Conservation (phyloP, 2,329 filamentous ascomycete species). For the Calonectria multiphialidica region DNA sequence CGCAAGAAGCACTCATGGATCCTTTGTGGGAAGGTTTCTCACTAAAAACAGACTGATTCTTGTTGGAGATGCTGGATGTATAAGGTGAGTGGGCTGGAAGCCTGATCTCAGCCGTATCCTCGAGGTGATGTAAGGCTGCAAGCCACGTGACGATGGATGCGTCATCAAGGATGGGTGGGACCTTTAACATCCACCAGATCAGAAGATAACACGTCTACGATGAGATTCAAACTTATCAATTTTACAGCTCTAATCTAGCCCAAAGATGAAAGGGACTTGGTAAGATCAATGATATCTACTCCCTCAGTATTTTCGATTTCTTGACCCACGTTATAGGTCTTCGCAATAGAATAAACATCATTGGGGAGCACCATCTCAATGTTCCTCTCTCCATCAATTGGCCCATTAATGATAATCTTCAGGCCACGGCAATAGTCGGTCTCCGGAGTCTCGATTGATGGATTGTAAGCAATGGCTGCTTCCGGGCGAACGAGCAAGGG, state of each 20-base stretch:
- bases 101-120: too few relatives aligned
- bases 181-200: too few relatives aligned
- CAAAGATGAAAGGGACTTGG: neutral
- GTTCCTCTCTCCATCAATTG: neutral
- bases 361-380: neutral
- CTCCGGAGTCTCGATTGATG: neutral
- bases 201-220: too few relatives aligned
- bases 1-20: too few relatives aligned
- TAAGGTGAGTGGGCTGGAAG: too few relatives aligned
- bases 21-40: too few relatives aligned
- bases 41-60: too few relatives aligned
- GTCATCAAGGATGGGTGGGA: too few relatives aligned
- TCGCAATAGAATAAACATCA: neutral
- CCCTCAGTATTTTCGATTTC: neutral
- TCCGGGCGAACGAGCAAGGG: neutral
- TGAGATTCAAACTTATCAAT: neutral
- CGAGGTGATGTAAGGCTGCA: too few relatives aligned
- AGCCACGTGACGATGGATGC: too few relatives aligned
- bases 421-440: neutral
- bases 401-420: neutral
- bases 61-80: too few relatives aligned
- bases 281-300: neutral
- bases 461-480: neutral
- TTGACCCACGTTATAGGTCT: neutral
- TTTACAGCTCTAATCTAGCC: neutral